phyloP scores from a whole-genome alignment of 495 filamentous ascomycete species.

The Penicillium desertorum region DNA sequence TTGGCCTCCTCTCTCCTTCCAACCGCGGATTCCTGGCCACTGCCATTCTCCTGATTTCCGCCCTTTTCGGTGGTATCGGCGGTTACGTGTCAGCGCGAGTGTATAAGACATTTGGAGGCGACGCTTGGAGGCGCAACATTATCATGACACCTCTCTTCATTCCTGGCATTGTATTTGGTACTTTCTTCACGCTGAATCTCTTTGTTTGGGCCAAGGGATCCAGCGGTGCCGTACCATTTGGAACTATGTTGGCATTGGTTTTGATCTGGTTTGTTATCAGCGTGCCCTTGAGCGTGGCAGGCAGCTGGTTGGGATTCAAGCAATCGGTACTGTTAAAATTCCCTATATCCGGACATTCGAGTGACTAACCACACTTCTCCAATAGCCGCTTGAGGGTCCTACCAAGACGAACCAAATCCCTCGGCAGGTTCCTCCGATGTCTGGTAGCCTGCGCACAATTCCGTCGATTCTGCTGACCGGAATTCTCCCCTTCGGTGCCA shows the following conservation, averaged over 20 bases:
- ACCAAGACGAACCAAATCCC: constrained; percentile 98
- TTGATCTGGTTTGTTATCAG: constrained; percentile 96
- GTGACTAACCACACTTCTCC: constrained; percentile 15
- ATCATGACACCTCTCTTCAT: constrained; percentile 80
- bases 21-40: constrained; percentile 92
- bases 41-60: constrained; percentile 89
- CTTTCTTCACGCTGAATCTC: constrained; percentile 92
- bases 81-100: constrained; percentile 85
- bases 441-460: constrained; percentile 76
- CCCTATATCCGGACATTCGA: neutral
- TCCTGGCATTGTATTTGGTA: constrained; percentile 80
- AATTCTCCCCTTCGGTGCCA: constrained; percentile 89
- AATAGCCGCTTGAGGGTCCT: constrained; percentile 64
- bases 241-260: constrained; percentile 91
- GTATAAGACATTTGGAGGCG: constrained; percentile 91
- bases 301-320: constrained; percentile 90
- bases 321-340: constrained; percentile 43
- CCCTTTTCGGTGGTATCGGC: constrained; percentile 86
- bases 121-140: constrained; percentile 93
- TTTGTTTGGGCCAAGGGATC: constrained; percentile 91
- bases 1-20: constrained; percentile 91
- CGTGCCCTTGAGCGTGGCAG: constrained; percentile 83
- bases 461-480: constrained; percentile 89
- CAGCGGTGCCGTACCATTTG: constrained; percentile 92
- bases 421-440: constrained; percentile 83